Evolutionary conservation across 1,139 yeast genomes (phyloP), one percentile per base, ranked within the genome.

Genomic region (Candida buenavistaensis): DNA sequence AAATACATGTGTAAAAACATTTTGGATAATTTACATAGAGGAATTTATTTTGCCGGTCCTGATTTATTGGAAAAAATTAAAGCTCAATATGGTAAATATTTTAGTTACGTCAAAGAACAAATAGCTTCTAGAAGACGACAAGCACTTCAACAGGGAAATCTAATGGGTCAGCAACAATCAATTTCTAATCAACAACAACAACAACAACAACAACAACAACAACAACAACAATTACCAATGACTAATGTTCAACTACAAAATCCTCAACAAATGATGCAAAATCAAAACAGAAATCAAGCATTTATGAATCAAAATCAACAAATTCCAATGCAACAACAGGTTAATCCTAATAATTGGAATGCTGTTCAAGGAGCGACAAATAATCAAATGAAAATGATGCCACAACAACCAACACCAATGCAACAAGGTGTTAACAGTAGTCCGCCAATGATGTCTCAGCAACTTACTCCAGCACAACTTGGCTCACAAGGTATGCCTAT

Each of bases 1-100:
- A 82, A 87, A 57, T 72, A 79, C 43, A 82, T 87, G 83, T 78
- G 87, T 28, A 82, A 80, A 50, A 83, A 82, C 53, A 84, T 87
- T 41, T 64, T 82, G 52, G 94, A 86, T 35, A 78, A 76, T 45
- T 59, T 83, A 55, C 72, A 78, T 50, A 66, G 78, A 57, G 80
- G 85, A 25, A 58, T 75, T 38, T 81, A 75, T 57, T 67, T 82
- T 56, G 81, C 92, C 9, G 72, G 76, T 4, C 84, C 85, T 6
- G 87, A 79, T 37, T 69, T 86, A 32, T 65, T 86, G 33, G 86
- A 79, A 34, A 83, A 82, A 55, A 74, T 88, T 37, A 76, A 81
- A 42, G 64, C 72, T 32, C 95, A 87, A 50, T 80, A 85, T 43
- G 83, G 80, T 40, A 78, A 82, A 51, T 87, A 83, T 53, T 80